A percentile compares a stretch with the other conserved stretches of the same genome.
These are phyloP conservation scores for Diaporthe sp. DNA, from an alignment of 2,329 filamentous ascomycete species.

Conservation along the genomic window DNA sequence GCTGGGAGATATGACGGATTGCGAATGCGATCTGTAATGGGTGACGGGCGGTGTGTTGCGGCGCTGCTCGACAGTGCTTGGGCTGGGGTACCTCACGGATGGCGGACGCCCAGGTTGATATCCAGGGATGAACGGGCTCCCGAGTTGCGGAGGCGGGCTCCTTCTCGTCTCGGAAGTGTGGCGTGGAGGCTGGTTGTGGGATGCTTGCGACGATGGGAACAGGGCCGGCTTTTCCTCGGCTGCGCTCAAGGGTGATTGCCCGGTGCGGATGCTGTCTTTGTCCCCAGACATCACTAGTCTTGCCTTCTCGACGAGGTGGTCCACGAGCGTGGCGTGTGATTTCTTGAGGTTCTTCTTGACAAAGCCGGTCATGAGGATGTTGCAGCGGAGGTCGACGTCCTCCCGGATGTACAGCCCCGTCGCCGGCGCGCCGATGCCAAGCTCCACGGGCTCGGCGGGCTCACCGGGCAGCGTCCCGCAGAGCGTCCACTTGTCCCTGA, in stretches of 20 bases:
- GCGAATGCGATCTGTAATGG: slow-evolving; percentile 13
- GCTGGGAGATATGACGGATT: background rate
- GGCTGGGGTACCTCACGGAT: slow-evolving; percentile 1
- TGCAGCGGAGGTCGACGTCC: slow-evolving; percentile 86
- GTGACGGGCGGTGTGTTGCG: background rate
- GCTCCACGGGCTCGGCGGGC: slow-evolving; percentile 70
- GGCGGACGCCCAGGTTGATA: slow-evolving; percentile 1
- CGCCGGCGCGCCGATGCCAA: slow-evolving; percentile 72
- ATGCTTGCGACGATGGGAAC: slow-evolving; percentile 21
- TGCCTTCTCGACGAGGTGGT: slow-evolving; percentile 66
- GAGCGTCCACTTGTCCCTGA: slow-evolving; percentile 82
- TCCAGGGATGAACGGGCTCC: slow-evolving; percentile 13
- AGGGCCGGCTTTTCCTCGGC: background rate
- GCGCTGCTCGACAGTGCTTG: background rate
- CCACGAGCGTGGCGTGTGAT: slow-evolving; percentile 77
- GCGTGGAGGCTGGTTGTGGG: background rate
- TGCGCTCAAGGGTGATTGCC: background rate
- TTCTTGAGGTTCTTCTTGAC: slow-evolving; percentile 86
- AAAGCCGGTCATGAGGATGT: slow-evolving; percentile 78
- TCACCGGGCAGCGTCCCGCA: slow-evolving; percentile 79
- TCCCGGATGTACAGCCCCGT: slow-evolving; percentile 84
- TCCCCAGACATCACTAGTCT: slow-evolving; percentile 44
- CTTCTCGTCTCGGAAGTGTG: slow-evolving; percentile 22
- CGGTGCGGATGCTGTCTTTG: background rate
- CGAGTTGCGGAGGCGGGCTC: slow-evolving; percentile 37